These are phyloP conservation scores for Naegleria gruberi DNA, from an alignment of 208 protist species.

Conservation along the genomic window DNA sequence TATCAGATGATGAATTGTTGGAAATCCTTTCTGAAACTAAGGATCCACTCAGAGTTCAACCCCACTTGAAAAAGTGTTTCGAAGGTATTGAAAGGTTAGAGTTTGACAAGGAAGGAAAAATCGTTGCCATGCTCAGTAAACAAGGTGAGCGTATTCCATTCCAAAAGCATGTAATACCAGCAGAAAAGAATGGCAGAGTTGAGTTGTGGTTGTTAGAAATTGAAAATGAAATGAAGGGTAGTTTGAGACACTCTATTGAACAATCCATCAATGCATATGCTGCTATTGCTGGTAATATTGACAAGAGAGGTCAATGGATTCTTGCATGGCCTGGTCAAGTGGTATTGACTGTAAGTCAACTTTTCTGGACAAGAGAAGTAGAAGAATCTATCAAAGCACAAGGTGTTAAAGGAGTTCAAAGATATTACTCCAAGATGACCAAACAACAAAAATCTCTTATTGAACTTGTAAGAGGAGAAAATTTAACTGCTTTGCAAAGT, in stretches of 20 bases:
- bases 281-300: neutral
- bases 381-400: slow-evolving; percentile 71
- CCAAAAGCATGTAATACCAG: slow-evolving; percentile 64
- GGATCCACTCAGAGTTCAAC: slow-evolving; percentile 85
- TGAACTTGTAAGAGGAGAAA: slow-evolving; percentile 72
- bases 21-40: slow-evolving; percentile 89
- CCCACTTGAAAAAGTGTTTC: slow-evolving; percentile 90
- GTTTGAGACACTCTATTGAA: slow-evolving; percentile 66
- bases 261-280: slow-evolving; percentile 70
- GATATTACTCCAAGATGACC: slow-evolving; percentile 71
- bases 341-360: slow-evolving; percentile 70
- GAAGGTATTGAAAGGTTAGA: slow-evolving; percentile 82
- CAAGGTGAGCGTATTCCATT: slow-evolving; percentile 76
- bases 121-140: slow-evolving; percentile 75
- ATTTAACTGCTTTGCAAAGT: slow-evolving; percentile 65
- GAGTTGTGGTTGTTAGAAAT: slow-evolving; percentile 87
- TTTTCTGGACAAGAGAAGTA: slow-evolving; percentile 86
- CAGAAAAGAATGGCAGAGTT: slow-evolving; percentile 73
- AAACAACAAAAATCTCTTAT: slow-evolving; percentile 77
- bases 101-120: slow-evolving; percentile 63
- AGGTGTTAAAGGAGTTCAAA: slow-evolving; percentile 65
- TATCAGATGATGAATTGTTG: slow-evolving; percentile 67
- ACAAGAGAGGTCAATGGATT: slow-evolving; percentile 73
- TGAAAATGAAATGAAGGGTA: slow-evolving; percentile 77
- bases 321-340: slow-evolving; percentile 81